Evolutionary conservation across 495 filamentous ascomycete species (phyloP).

Genomic region (Podospora appendiculata): DNA sequence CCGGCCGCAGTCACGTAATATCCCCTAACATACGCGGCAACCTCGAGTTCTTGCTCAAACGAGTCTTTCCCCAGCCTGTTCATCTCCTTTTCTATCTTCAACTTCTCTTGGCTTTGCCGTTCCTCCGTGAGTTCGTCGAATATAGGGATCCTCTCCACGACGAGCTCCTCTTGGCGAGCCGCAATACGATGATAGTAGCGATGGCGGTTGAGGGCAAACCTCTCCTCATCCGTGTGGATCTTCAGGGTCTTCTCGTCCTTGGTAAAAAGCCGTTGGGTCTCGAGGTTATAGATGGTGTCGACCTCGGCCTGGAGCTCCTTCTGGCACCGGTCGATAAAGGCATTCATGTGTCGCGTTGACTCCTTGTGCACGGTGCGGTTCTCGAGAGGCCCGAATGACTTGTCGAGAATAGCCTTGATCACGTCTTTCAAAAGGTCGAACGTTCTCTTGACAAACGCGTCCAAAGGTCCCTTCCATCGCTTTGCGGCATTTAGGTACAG

Average conservation of each 20-base stretch:
- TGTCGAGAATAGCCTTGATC: slow-evolving; percentile 23
- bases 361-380: slow-evolving; percentile 33
- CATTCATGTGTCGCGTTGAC: slow-evolving; percentile 20
- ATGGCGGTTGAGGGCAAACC: slow-evolving; percentile 24
- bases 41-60: slow-evolving; percentile 37
- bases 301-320: slow-evolving; percentile 20
- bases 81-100: slow-evolving; percentile 18
- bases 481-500: slow-evolving; percentile 28
- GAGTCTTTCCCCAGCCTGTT: slow-evolving; percentile 34
- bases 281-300: slow-evolving; percentile 25
- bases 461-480: slow-evolving; percentile 27
- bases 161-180: slow-evolving; percentile 15
- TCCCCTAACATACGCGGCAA: slow-evolving; percentile 42
- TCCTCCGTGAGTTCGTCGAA: slow-evolving; percentile 36
- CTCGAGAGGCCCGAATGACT: slow-evolving; percentile 26
- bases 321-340: slow-evolving; percentile 24
- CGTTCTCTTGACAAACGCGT: slow-evolving; percentile 26
- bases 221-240: slow-evolving; percentile 27
- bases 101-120: slow-evolving; percentile 18
- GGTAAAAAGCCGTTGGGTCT: slow-evolving; percentile 33
- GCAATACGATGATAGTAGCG: slow-evolving; percentile 28
- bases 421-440: slow-evolving; percentile 23
- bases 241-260: slow-evolving; percentile 31
- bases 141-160: slow-evolving; percentile 18
- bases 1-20: slow-evolving; percentile 45